Percentiles rank a stretch among this genome's conserved stretches.
These are phyloP conservation scores for Sclerotinia glacialis DNA, from an alignment of 2,329 filamentous ascomycete species.

Conservation along the genomic window DNA sequence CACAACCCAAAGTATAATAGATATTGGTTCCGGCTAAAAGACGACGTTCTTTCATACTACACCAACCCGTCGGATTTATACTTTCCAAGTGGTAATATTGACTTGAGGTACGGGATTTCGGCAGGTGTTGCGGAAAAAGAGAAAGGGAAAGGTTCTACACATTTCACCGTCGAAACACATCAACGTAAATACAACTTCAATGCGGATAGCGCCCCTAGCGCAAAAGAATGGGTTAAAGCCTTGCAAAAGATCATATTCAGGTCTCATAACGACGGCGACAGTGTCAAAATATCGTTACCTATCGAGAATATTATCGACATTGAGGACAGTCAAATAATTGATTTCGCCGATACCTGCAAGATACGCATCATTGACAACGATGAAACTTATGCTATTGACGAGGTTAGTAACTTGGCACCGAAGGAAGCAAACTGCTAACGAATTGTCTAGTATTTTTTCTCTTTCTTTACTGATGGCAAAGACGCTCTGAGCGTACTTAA, in stretches of 20 bases:
- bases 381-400: slow-evolving; percentile 92
- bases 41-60: slow-evolving; percentile 89
- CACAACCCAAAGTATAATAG: slow-evolving; percentile 83
- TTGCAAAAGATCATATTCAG: slow-evolving; percentile 93
- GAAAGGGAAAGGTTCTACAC: slow-evolving; percentile 65
- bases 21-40: slow-evolving; percentile 92
- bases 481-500: slow-evolving; percentile 77
- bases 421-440: slow-evolving; percentile 33
- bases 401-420: slow-evolving; percentile 52
- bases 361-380: slow-evolving; percentile 90
- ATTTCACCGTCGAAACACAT: slow-evolving; percentile 79
- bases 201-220: slow-evolving; percentile 82
- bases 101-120: slow-evolving; percentile 86
- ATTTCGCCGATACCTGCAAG: slow-evolving; percentile 91
- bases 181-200: slow-evolving; percentile 82
- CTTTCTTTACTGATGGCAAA: slow-evolving; percentile 83
- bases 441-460: slow-evolving; percentile 79
- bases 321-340: slow-evolving; percentile 85
- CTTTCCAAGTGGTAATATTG: slow-evolving; percentile 88
- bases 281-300: slow-evolving; percentile 90
- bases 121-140: slow-evolving; percentile 75
- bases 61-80: slow-evolving; percentile 80
- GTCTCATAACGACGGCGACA: slow-evolving; percentile 93
- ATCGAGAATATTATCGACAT: slow-evolving; percentile 88
- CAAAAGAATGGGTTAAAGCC: slow-evolving; percentile 94